Base-by-base conservation (phyloP, 1,284 basidiomycete genomes). In the Sporisorium graminicola region DNA sequence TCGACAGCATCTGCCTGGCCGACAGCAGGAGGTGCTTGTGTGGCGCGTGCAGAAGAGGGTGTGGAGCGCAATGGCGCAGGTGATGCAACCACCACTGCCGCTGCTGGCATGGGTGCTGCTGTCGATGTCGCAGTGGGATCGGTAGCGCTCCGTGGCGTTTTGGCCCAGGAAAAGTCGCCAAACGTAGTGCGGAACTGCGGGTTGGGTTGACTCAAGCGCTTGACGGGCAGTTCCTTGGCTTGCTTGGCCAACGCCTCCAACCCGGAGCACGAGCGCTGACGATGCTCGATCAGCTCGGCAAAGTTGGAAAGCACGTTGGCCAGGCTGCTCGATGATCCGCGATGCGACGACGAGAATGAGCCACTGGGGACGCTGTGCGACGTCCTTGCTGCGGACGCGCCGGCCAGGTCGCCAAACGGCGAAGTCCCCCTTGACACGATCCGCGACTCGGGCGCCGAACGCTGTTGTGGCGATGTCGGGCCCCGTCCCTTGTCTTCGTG, bases 261-360 rank as follows among this genome's bases (percentile, higher is more conserved):
- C 0, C 68, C 67, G 5, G 73, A 76, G 37, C 73, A 76, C 27
- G 73, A 76, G 12, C 68, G 66, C 43, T 76, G 73, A 35, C 73
- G 73, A n/a, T 71, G 60, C 50, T 76, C 68, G 44, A 76, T 71
- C 40, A 76, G 51, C 44, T 76, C 73, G n/a, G 73, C 73, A 52
- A 71, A 71, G 50, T 71, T 67, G 29, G 67, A 76, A 6, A 76
- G 46, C 22, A 76, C 73, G 33, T 47, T 67, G 43, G 61, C 73
- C 2, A 76, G 58, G 24, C 73, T 52, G 29, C 53, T 56, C 51
- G 72, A 66, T 12, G 73, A 66, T 20, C 52, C 60, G 14, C 67
- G 56, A 42, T 71, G 65, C n/a, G 71, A 54, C 7, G 65, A 64
- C 6, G 68, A 65, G 43, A 65, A 71, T 0, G 68, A 65, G 9